phyloP scores from a whole-genome alignment of 2,329 filamentous ascomycete species.

The Penicillium sp. region DNA sequence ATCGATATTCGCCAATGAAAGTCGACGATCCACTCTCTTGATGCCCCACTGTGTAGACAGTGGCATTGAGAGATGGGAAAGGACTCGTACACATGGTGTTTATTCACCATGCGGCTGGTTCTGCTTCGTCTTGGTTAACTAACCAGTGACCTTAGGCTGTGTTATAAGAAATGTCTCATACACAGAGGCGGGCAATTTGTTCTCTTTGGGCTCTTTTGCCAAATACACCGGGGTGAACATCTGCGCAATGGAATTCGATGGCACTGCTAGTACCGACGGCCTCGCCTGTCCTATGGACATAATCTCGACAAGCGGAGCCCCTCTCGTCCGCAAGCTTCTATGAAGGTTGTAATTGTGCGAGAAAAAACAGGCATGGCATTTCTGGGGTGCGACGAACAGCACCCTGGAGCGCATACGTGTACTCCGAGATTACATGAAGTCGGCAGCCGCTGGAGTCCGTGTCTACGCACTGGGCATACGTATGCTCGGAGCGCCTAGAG shows the following conservation, averaged over 20 bases:
- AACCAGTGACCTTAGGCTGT: neutral
- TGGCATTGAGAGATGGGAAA: constrained; percentile 3
- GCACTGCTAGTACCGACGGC: constrained; percentile 41
- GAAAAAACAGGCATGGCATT: constrained; percentile 37
- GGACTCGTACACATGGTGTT: constrained; percentile 2
- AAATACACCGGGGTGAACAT: constrained; percentile 41
- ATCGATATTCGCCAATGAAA: neutral
- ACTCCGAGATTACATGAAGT: constrained; percentile 11
- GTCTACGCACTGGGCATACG: neutral
- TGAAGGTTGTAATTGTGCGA: constrained; percentile 43
- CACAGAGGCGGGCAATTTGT: constrained; percentile 34
- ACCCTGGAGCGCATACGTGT: constrained; percentile 18
- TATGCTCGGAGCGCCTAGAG: neutral
- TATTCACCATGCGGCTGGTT: neutral
- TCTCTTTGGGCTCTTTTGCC: constrained; percentile 39
- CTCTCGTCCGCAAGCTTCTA: constrained; percentile 34
- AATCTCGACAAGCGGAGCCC: constrained; percentile 29
- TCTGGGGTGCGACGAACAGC: constrained; percentile 33
- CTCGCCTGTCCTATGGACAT: constrained; percentile 42
- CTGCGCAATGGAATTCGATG: constrained; percentile 43
- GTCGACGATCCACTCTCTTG: neutral
- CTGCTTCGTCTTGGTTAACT: neutral
- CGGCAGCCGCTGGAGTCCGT: constrained; percentile 1
- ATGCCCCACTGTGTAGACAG: neutral
- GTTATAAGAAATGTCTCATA: constrained; percentile 35